Evolutionary conservation across 768 basidiomycete genomes (phyloP), one percentile per base, ranked within the genome.

Genomic region (Podaxis pistillaris): DNA sequence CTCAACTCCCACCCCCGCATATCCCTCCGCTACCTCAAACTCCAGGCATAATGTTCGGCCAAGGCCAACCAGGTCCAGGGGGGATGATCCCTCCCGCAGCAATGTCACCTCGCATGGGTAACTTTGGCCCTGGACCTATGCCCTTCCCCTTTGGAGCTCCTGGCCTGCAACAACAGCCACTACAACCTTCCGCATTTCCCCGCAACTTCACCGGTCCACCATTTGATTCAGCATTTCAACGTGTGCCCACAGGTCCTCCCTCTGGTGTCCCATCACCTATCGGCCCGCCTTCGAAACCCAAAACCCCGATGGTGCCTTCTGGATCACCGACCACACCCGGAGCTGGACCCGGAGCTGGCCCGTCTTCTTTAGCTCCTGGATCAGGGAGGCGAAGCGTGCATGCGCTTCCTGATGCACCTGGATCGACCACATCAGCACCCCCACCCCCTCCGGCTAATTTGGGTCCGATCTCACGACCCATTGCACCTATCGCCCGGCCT

Each of bases 401-500:
- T 69, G 60, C 63, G 69, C 62, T 38, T 72, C 74, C 51, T 70
- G 50, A 56, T 55, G 24, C 24, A 17, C 53, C 60, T 24, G 60
- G 60, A 8, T 36, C 60, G 33, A 56, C 33, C 24, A 7, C 54
- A 15, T 7, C 60, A 2, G 41, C 4, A 68, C 7, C 66, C 64
- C 36, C 65, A 65, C 24, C 41, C 51, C 3, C 65, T 65, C 75
- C 74, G 49, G 68, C 78, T 6, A 82, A 80, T 51, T 86, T 83
- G 26, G 86, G 89, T 22, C 86, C 85, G 12, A 86, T 88, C 64
- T 82, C 81, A 19, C 81, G 86, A 26, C 86, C 87, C 4, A 79
- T 83, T 36, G 84, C 86, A 15, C 89, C 90, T 11, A 90, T 93
- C 55, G 90, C 89, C 4, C 81, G 87, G 3, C 89, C 89, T 0